A percentile compares a stretch with the other conserved stretches of the same genome.
phyloP scores from a whole-genome alignment of 257 asterid species.

The Cruciata laevipes region DNA sequence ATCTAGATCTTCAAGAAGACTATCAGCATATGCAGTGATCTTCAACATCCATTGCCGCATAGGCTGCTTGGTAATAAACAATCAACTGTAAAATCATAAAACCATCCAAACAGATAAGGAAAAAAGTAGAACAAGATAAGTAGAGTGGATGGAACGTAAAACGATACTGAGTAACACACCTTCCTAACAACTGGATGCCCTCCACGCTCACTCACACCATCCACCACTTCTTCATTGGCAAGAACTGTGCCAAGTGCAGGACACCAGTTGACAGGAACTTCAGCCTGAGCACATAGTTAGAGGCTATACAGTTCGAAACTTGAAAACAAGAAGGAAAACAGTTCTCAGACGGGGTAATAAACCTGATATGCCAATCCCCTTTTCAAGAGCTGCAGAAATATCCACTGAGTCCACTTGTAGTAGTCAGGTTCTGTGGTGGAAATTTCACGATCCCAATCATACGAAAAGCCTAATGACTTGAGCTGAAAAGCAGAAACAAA shows the following conservation, averaged over 20 bases:
- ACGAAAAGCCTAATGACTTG: conserved; percentile 85
- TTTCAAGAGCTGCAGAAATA: conserved; percentile 92
- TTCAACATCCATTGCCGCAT: conserved; percentile 99
- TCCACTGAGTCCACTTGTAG: conserved; percentile 98
- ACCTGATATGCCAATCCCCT: conserved; percentile 97
- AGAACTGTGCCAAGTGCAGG: conserved; percentile 99
- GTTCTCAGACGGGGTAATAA: conserved; percentile 6
- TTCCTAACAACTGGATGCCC: conserved; percentile 96
- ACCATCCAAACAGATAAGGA: conserved; percentile 54
- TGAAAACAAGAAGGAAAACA: neutral
- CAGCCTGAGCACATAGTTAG: conserved; percentile 53
- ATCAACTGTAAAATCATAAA: conserved; percentile 90
- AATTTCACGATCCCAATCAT: conserved; percentile 98
- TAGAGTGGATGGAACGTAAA: conserved; percentile 8
- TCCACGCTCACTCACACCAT: conserved; percentile 98
- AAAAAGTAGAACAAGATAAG: conserved; percentile 24
- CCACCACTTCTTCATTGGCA: conserved; percentile 97
- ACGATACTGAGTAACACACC: conserved; percentile 32
- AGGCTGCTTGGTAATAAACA: conserved; percentile 99
- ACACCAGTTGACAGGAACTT: conserved; percentile 99
- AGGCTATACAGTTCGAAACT: conserved; percentile 6
- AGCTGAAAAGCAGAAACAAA: conserved; percentile 49
- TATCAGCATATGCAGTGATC: conserved; percentile 98
- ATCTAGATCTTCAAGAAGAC: conserved; percentile 91
- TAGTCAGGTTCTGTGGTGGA: conserved; percentile 95